Percentiles rank a stretch among this genome's conserved stretches.
Conservation (phyloP, 2,329 filamentous ascomycete genomes). For the Aspergillus sp. region DNA sequence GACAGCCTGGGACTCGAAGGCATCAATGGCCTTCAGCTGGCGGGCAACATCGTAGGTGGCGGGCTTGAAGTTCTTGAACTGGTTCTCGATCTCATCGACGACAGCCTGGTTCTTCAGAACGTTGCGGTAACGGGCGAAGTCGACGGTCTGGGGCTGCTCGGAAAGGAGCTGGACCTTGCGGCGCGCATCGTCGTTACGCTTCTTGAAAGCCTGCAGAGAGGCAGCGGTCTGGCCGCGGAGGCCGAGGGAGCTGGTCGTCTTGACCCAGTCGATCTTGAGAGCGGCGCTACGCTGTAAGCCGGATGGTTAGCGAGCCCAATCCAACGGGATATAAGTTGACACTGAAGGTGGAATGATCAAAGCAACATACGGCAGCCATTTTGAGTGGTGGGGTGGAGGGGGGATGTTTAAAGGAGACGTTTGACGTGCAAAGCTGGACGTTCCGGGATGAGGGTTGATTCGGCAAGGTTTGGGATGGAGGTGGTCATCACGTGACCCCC, state of each 20-base stretch:
- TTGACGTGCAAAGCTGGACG: slow-evolving; percentile 36
- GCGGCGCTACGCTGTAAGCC: slow-evolving; percentile 83
- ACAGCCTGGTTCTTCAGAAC: slow-evolving; percentile 94
- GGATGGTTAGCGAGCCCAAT: slow-evolving; percentile 23
- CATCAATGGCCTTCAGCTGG: slow-evolving; percentile 97
- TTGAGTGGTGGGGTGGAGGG: slow-evolving; percentile 31
- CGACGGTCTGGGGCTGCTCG: slow-evolving; percentile 80
- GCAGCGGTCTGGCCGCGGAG: slow-evolving; percentile 92
- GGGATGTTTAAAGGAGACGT: slow-evolving; percentile 30
- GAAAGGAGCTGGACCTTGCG: slow-evolving; percentile 84
- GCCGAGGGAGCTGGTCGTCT: slow-evolving; percentile 89
- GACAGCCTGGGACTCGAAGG: slow-evolving; percentile 94
- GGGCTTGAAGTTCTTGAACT: slow-evolving; percentile 89
- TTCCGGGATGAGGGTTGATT: slow-evolving; percentile 36
- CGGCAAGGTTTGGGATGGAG: slow-evolving; percentile 40
- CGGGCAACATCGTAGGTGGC: slow-evolving; percentile 86
- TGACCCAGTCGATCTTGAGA: slow-evolving; percentile 98
- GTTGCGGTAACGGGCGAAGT: slow-evolving; percentile 91
- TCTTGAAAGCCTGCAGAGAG: slow-evolving; percentile 95
- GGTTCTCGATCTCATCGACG: slow-evolving; percentile 95
- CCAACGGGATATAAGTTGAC: neutral
- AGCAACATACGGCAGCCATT: slow-evolving; percentile 45
- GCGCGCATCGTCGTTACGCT: slow-evolving; percentile 98
- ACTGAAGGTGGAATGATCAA: neutral
- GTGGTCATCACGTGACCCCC: slow-evolving; percentile 30